Evolutionary conservation across 1,284 basidiomycete genomes (phyloP).

Genomic region (Malassezia sp.): DNA sequence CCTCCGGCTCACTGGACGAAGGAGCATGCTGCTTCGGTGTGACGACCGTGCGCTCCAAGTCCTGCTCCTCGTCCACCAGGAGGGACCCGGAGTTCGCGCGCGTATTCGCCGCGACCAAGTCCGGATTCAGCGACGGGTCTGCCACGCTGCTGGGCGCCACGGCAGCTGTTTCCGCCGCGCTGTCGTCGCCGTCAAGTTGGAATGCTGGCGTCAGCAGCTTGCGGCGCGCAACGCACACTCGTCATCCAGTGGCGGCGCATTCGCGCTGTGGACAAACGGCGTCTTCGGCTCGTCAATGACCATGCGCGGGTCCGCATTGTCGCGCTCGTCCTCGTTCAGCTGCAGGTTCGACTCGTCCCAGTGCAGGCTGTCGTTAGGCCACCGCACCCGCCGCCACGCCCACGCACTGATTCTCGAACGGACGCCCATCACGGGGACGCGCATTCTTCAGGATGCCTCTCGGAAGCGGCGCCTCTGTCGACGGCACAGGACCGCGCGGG

Average conservation of each 20-base stretch:
- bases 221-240: conserved; percentile 13
- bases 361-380: conserved; percentile 20
- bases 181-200: conserved; percentile 24
- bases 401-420: conserved; percentile 16
- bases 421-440: conserved; percentile 18
- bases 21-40: no score
- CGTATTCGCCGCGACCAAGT: conserved; percentile 35
- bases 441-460: conserved; percentile 44
- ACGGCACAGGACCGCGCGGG: conserved; percentile 36
- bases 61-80: conserved; percentile 15
- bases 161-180: not conserved
- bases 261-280: conserved; percentile 38
- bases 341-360: conserved; percentile 45
- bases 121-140: conserved; percentile 1
- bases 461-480: conserved; percentile 35
- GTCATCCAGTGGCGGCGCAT: conserved; percentile 29
- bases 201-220: conserved; percentile 29
- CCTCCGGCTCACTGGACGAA: not conserved
- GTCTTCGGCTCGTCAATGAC: conserved; percentile 47
- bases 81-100: no score
- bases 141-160: not conserved
- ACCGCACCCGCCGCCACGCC: not conserved
- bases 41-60: not conserved
- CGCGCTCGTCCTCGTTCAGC: conserved; percentile 39
- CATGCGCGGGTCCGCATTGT: conserved; percentile 40